Base-by-base conservation (phyloP, 208 protist species). In the Borovskyia barvae region DNA sequence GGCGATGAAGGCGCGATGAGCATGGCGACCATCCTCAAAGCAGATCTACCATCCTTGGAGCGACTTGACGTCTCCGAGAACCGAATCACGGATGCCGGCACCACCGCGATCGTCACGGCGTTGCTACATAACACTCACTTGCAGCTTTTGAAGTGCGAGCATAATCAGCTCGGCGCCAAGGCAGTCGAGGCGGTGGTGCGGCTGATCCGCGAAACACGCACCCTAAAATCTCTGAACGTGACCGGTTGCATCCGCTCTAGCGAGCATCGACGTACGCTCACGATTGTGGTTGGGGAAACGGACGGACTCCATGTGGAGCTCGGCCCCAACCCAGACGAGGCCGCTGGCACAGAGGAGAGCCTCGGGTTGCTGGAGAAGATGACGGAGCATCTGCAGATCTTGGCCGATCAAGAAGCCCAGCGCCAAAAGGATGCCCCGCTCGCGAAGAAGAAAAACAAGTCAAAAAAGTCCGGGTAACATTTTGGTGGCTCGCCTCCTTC, bases 221-320 rank as follows among this genome's bases (percentile, higher is more conserved):
- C 80, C 14, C 67, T 94, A 29, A 92, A 87, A 51, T 76, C 78
- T 14, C 54, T 94, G n/a, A 89, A 94, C 57, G 56, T 94, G 28
- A 72, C 60, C 19, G 52, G 68, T 32, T 89, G 72, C 46, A 57
- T 94, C 24, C 63, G 62, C 15, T 82, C 80, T 0, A 54, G 72
- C 3, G 80, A 90, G 5, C 75, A 82, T 52, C 70, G 80, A 8
- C 70, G 82, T 36, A 66, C 35, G 25, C 52, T 94, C 11, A 82
- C 82, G 1, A 60, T 87, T 29, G 63, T 75, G 2, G 77, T 82
- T 11, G 79, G 76, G 9, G 82, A 92, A 50, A 70, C 75, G 15
- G 82, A 90, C 28, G 82, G 84, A 11, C 51, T 90, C 56, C 84
- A 87, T 55, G 72, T 92, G 3, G 84, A 94, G 48, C 54, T 90